Evolutionary conservation across 805 yeast genomes (phyloP), one percentile per base, ranked within the genome.

Genomic region (Kregervanrija pseudodelftensis): DNA sequence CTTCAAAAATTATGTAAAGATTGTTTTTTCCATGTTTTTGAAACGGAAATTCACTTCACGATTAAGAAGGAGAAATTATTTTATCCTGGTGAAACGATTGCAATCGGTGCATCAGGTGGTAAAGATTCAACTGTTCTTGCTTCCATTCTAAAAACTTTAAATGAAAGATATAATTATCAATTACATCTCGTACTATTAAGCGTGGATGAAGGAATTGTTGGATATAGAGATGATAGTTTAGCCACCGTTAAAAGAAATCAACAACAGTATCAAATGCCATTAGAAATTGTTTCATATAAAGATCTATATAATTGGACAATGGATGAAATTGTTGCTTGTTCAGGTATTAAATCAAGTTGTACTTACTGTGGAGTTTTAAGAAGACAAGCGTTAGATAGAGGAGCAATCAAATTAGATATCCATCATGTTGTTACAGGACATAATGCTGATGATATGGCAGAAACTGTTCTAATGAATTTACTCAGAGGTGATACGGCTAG

Each of bases 391-490:
- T 67, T 93, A 40, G 99, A 93, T 63, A 73, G 99, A 53, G 99
- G 99, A 2, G 96, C 98, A 2, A 81, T 85, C 10, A 84, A 82
- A 58, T 66, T 91, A 17, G 88, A 82, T 0, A 89, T 93, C 42
- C 72, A 74, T 43, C 99, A 93, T 64, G 93, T 93, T 31, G 95
- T 93, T 1, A 93, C 99, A 0, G 99, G 99, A 2, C 99, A 93
- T 65, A 93, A 93, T 63, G 99, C 99, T 0, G 99, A 93, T 63
- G 99, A 93, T 66, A 85, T 93, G 87, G 99, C 99, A 1, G 99
- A 93, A 58, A 93, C 99, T 0, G 95, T 93, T 4, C 65, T 93
- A 44, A 91, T 93, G 98, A 93, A 93, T 63, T 65, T 93, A 37
- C 67, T 93, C 30, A 73, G 99, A 55, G 99, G 99, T n/a, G 99